Conservation (phyloP, 805 yeast species). For the Yarrowia hollandica region DNA sequence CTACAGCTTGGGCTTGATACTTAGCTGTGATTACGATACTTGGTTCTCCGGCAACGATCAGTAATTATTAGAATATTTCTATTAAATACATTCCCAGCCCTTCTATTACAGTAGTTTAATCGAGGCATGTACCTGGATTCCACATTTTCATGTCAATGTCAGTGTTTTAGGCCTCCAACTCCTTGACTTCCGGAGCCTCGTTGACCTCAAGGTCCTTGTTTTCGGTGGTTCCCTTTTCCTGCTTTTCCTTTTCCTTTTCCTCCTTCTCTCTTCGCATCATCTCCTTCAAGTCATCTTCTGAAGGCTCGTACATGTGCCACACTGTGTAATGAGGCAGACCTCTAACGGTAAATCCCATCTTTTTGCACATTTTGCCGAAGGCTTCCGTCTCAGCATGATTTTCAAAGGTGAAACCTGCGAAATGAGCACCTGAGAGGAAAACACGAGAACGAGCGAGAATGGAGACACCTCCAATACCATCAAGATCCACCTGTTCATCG, state of each 20-base stretch:
- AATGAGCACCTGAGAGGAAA: constrained; percentile 84
- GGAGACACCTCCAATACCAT: constrained; percentile 97
- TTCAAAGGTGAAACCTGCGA: constrained; percentile 94
- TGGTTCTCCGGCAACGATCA: too few species aligned
- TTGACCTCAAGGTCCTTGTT: constrained; percentile 30
- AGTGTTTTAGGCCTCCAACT: background rate
- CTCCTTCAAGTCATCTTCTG: constrained; percentile 84
- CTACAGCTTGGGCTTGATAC: too few species aligned
- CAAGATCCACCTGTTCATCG: constrained; percentile 79
- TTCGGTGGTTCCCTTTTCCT: constrained; percentile 32
- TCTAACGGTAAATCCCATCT: constrained; percentile 83
- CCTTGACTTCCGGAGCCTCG: constrained; percentile 16
- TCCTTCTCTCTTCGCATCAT: constrained; percentile 46
- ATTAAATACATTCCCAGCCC: background rate
- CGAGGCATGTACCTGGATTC: background rate
- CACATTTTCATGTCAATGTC: background rate
- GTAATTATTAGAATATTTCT: too few species aligned
- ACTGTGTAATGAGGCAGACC: constrained; percentile 96
- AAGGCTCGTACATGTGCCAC: constrained; percentile 98
- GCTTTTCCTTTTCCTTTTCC: constrained; percentile 37
- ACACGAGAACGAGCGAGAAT: constrained; percentile 84
- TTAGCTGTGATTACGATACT: too few species aligned
- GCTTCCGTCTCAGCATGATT: constrained; percentile 98
- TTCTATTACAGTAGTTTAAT: constrained; percentile 4
- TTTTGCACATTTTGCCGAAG: constrained; percentile 83